Conservation (phyloP, 2,329 filamentous ascomycete genomes). For the Bipolaris cookei region DNA sequence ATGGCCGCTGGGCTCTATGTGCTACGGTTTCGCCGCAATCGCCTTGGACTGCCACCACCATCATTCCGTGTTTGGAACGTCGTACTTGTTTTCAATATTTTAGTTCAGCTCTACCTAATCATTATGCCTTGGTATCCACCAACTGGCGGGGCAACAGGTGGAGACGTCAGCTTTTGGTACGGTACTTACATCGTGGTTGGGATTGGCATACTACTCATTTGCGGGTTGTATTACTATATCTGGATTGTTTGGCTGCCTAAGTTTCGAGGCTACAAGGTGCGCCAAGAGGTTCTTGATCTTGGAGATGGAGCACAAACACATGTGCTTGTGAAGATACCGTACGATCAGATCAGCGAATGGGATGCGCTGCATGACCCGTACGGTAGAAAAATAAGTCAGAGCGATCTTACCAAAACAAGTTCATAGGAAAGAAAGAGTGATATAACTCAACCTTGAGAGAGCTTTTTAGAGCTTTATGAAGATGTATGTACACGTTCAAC, state of each 20-base stretch:
- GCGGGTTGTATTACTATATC: constrained; percentile 33
- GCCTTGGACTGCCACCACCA: constrained; percentile 31
- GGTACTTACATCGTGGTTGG: constrained; percentile 71
- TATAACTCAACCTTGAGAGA: too few relatives aligned
- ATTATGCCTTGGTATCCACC: constrained; percentile 77
- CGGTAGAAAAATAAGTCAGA: background rate
- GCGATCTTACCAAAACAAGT: background rate
- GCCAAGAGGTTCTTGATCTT: background rate
- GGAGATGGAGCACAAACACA: background rate
- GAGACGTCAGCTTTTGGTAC: constrained; percentile 72
- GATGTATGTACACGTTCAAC: too few relatives aligned
- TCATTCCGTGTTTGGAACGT: constrained; percentile 35
- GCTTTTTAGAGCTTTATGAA: too few relatives aligned
- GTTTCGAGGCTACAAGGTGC: background rate
- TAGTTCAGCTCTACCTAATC: constrained; percentile 54
- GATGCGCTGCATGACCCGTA: background rate
- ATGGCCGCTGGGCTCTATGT: constrained; percentile 37
- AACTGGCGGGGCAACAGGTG: constrained; percentile 54
- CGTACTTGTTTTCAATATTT: constrained; percentile 33
- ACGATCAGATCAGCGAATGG: background rate
- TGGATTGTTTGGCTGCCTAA: constrained; percentile 29
- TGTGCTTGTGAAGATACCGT: background rate
- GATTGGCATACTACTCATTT: constrained; percentile 52
- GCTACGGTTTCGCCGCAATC: constrained; percentile 34
- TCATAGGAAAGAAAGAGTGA: too few relatives aligned